A percentile compares a stretch with the other conserved stretches of the same genome.
Evolutionary conservation across 176 grass and related monocot species (phyloP).

Genomic region (Coix lacrymajobi): DNA sequence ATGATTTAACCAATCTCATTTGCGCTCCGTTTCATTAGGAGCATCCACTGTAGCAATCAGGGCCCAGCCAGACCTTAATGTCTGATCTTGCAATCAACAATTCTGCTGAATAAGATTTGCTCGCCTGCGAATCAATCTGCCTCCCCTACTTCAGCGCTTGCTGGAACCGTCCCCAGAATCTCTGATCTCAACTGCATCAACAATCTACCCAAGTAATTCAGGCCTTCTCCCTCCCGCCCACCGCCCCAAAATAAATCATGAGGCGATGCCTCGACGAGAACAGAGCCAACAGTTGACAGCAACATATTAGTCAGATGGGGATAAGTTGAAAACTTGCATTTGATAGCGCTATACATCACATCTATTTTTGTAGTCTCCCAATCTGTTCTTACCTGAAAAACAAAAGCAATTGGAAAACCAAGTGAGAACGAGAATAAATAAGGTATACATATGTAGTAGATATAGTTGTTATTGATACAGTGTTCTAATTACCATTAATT

Average conservation of each 20-base stretch:
- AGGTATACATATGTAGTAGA: neutral
- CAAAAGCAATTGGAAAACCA: neutral
- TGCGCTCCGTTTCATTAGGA: neutral
- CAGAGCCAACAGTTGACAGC: conserved; percentile 67
- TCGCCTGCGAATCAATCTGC: conserved; percentile 3
- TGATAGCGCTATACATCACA: conserved; percentile 73
- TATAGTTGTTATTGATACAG: neutral
- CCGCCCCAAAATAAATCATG: conserved; percentile 97
- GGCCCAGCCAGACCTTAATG: neutral
- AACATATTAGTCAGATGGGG: conserved; percentile 69
- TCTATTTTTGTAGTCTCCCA: conserved; percentile 79
- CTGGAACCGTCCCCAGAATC: conserved; percentile 29
- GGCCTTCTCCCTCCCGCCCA: conserved; percentile 74
- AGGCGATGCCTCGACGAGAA: conserved; percentile 90
- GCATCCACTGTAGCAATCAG: neutral
- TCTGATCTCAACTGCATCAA: conserved; percentile 82
- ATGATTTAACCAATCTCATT: neutral
- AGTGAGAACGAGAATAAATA: neutral
- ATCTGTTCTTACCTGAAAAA: conserved; percentile 53
- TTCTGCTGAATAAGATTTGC: neutral
- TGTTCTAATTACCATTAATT: neutral
- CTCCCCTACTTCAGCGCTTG: neutral
- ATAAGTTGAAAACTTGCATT: conserved; percentile 73
- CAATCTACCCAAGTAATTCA: conserved; percentile 87
- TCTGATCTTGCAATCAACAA: neutral